Percentiles rank a stretch among this genome's conserved stretches.
These are phyloP conservation scores for Kazachstania taianensis DNA, from an alignment of 805 yeast species.

Conservation along the genomic window DNA sequence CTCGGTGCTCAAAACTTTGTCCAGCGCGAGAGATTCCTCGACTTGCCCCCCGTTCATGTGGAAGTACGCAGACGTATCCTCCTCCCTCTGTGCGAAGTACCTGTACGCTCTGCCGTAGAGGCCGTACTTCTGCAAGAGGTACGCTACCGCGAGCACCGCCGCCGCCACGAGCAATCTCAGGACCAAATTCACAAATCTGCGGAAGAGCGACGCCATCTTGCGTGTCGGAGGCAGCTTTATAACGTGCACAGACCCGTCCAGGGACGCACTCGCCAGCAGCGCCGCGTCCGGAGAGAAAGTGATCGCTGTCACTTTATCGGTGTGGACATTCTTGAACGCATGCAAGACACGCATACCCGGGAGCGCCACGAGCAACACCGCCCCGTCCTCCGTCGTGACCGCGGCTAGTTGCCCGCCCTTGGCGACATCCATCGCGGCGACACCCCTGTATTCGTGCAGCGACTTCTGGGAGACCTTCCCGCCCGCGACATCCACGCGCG, in stretches of 20 bases:
- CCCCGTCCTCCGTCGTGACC: constrained; percentile 46
- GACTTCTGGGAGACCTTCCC: too few relatives aligned
- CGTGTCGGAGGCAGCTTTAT: constrained; percentile 43
- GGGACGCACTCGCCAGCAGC: constrained; percentile 62
- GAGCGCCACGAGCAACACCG: constrained; percentile 47
- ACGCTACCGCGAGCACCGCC: constrained; percentile 17
- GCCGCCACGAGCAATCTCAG: constrained; percentile 20
- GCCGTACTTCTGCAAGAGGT: constrained; percentile 18
- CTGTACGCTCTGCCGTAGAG: constrained; percentile 14
- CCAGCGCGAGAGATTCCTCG: too few relatives aligned
- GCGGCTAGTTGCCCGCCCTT: constrained; percentile 29
- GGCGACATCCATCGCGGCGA: constrained; percentile 37
- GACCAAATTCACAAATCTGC: constrained; percentile 18
- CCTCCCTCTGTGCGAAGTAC: constrained; percentile 13
- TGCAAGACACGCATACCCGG: constrained; percentile 43
- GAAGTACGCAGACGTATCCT: constrained; percentile 12
- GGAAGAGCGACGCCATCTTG: constrained; percentile 17
- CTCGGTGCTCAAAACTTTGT: too few relatives aligned
- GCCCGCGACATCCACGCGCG: too few relatives aligned
- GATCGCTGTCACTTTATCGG: constrained; percentile 67
- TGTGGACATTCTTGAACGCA: constrained; percentile 52
- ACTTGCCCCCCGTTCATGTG: constrained; percentile 13
- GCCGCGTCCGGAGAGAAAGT: constrained; percentile 60
- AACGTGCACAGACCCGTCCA: constrained; percentile 63
- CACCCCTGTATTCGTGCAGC: neutral